Evolutionary conservation across 768 basidiomycete species (phyloP), one percentile per base, ranked within the genome.

Genomic region (Leccinum arenicola): DNA sequence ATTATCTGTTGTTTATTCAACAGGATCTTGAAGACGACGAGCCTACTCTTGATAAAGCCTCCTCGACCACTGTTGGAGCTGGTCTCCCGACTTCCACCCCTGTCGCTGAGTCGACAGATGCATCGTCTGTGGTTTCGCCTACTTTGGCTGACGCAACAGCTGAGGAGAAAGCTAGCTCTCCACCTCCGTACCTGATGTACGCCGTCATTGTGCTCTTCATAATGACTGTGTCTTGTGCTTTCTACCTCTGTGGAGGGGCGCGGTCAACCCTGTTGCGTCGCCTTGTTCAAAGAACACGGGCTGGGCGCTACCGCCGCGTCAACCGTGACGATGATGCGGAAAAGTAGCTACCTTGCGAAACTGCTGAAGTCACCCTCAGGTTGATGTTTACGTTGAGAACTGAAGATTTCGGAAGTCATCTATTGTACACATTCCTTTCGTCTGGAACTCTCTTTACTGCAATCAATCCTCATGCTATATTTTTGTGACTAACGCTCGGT

Each of bases 221-320:
- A 58, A 59, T 88, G 51, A 78, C 75, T 2, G 71, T 80, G 25
- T 71, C 79, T 19, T 76, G 75, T 15, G 78, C 68, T 14, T 66
- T 79, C 15, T 80, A 85, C 61, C 61, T 78, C 49, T 73, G 83
- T 11, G 85, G 85, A 27, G 84, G 83, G 19, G 25, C 54, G 5
- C 68, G 63, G 43, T 52, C 52, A 1, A 57, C 33, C 15, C 12
- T 62, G 47, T 45, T 80, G 60, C 79, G 79, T 38, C 80, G 75
- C 65, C 65, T 80, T 35, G 51, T 84, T 52, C 75, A 77, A 38
- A 70, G 70, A 52, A 61, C 66, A 29, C 63, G 67, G 43, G 67
- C 73, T 35, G 69, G 69, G 8, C 73, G 73, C 25, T 86, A 84
- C 67, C 77, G 75, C 48, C 77, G 75, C 50, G 77, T 86, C 11